Evolutionary conservation across 2,329 filamentous ascomycete species (phyloP), one percentile per base, ranked within the genome.

Genomic region (Colletotrichum sp.): DNA sequence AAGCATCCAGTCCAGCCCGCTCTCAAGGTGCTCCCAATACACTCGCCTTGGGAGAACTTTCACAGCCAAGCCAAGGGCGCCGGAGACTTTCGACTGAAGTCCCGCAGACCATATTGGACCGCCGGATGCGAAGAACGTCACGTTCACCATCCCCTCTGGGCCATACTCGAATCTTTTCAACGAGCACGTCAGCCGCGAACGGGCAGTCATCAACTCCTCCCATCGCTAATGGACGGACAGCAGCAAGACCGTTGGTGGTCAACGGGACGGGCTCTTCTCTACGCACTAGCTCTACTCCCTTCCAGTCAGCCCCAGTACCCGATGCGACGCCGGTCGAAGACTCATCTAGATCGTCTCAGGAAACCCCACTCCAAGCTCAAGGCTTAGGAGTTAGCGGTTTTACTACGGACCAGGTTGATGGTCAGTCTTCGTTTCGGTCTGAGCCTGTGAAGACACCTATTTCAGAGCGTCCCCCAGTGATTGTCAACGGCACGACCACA

Each of bases 61-160:
- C 84, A 3, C 81, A 83, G 36, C 84, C 83, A 4, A 81, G 81
- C 34, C 84, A 86, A 30, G 84, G 82, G 30, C 85, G 88, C 55
- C 85, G 88, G 34, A 84, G 89, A 15, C 80, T 89, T 13, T 91
- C 90, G 1, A 89, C 89, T 2, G 90, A 91, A 76, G 82, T 88
- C 6, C 88, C 89, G 0, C 90, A 90, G 79, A 86, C 87, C 13
- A 86, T 91, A 28, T 83, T 91, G 8, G 89, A 91, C 70, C 85
- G 88, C 28, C 83, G 89, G 52, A 90, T 91, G 81, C 87, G 86
- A 78, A 85, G 89, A 48, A 87, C 87, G 3, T 91, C 90, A 3
- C 86, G 89, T 16, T 92, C 90, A 7, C 90, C 89, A 15, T 92
- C 90, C 5, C 90, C 90, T 1, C 82, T 90, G 3, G 88, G 89